Evolutionary conservation across 805 yeast species (phyloP), one percentile per base, ranked within the genome.

Genomic region (Yarrowia porcina): DNA sequence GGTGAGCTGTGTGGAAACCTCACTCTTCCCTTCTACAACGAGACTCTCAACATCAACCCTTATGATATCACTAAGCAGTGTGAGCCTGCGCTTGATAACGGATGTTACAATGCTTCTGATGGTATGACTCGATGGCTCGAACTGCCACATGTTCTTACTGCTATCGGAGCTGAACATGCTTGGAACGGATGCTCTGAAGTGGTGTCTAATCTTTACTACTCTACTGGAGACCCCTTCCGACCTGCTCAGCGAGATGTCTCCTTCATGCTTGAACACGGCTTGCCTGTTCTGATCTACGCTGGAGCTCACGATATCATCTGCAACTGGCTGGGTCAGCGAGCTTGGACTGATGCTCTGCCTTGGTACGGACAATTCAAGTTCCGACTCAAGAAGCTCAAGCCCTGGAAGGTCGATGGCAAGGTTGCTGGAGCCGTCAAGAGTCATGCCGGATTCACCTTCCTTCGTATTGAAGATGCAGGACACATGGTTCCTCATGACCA

Each of bases 291-390:
- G 70, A 83, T 90, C 66, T 91, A 90, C 70, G 97, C 97, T 15
- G 97, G 97, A 71, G 96, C 90, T 73, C 89, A 90, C 75, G 97
- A 90, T 74, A 90, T 82, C 74, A 90, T 90, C 71, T 90, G 97
- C 76, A 90, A 90, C 78, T 90, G 97, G 94, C 79, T 90, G 66
- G 97, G 97, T 67, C 89, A 90, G 76, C 83, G 83, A 67, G 94
- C 89, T 12, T 90, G 96, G 94, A 77, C 92, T 12, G 81, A 87
- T 71, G 79, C 74, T 66, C 77, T 89, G 66, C 82, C 79, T 65
- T 89, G 94, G 93, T 74, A 81, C 38, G 82, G 85, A 42, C 76
- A 79, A 32, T 78, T 76, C 6, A 73, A 79, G 49, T 88, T 82
- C 71, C 74, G 76, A 39, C 68, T 70, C 79, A 65, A 74, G 70